Conservation (phyloP, 202 grass and related monocot species). For the Musa balbisiana region DNA sequence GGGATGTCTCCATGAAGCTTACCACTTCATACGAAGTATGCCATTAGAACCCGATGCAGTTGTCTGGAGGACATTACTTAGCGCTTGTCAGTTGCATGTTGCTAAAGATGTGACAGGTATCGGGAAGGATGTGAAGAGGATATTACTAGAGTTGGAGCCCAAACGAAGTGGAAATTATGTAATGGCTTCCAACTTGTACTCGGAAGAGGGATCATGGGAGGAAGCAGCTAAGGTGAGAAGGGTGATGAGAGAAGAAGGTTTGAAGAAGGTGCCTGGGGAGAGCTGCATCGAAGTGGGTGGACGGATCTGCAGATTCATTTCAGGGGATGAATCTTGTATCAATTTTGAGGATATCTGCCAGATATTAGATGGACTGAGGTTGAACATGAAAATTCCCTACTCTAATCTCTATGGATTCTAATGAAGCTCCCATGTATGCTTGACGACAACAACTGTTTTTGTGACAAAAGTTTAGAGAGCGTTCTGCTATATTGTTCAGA, state of each 20-base stretch:
- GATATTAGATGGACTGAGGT: constrained; percentile 28
- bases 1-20: constrained; percentile 39
- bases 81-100: constrained; percentile 45
- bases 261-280: constrained; percentile 56
- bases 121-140: constrained; percentile 29
- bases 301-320: constrained; percentile 23
- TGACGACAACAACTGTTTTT: too few species aligned
- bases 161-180: constrained; percentile 41
- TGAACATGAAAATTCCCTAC: constrained; percentile 36
- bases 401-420: not conserved
- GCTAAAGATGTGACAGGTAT: constrained; percentile 36
- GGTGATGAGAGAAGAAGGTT: constrained; percentile 44
- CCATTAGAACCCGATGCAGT: constrained; percentile 27
- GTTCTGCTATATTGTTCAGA: too few species aligned
- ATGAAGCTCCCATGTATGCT: not conserved
- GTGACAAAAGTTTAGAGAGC: too few species aligned
- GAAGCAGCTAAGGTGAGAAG: constrained; percentile 34
- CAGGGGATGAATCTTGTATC: constrained; percentile 32
- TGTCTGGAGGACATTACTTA: constrained; percentile 54
- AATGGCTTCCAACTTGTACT: constrained; percentile 46
- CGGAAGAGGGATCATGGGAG: constrained; percentile 39
- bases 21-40: constrained; percentile 39
- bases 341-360: constrained; percentile 20
- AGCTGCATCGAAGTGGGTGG: constrained; percentile 46
- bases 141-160: constrained; percentile 44